Evolutionary conservation across 257 asterid species (phyloP), one percentile per base, ranked within the genome.

Genomic region (Ligustrum vulgare): DNA sequence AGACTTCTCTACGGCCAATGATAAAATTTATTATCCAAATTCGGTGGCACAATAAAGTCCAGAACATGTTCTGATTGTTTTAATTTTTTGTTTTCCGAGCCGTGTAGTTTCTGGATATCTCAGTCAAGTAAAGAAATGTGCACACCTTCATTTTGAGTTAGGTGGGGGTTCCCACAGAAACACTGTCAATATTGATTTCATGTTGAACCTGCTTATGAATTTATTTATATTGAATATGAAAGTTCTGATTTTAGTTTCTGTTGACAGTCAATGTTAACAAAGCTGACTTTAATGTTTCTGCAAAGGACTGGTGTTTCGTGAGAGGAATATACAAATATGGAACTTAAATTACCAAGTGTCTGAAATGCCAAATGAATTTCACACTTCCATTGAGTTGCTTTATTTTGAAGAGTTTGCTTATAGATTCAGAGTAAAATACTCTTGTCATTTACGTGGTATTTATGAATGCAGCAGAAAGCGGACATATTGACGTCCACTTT

Each of bases 101-200:
- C 35, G 47, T n/a, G 67, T 35, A 33, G 65, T 56, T 18, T 43
- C 23, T 39, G 64, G 71, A 23, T 43, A 71, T 54, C 18, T 31
- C 25, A 22, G 39, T 64, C 23, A 73, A 70, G 69, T 65, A 63
- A 37, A 35, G 73, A 4, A 39, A 70, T 45, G 31, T 15, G 51
- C 64, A 63, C 41, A 69, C 65, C 58, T 64, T 58, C 72, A 54
- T 65, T 60, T 71, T 43, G 74, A 66, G 60, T 22, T 10, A 72
- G 67, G 35, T 41, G 73, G 32, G 7, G 33, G 60, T 45, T 60
- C 32, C n/a, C 63, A n/a, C 34, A 47, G 3, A 22, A 67, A 12
- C 35, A 25, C n/a, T 22, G 36, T 16, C 25, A 3, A 39, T 65
- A 25, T 60, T 25, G 67, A 22, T 23, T 15, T 25, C 67, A 11